A percentile compares a stretch with the other conserved stretches of the same genome.
Conservation (phyloP, 1,284 basidiomycete species). For the Trichosporon inkin region DNA sequence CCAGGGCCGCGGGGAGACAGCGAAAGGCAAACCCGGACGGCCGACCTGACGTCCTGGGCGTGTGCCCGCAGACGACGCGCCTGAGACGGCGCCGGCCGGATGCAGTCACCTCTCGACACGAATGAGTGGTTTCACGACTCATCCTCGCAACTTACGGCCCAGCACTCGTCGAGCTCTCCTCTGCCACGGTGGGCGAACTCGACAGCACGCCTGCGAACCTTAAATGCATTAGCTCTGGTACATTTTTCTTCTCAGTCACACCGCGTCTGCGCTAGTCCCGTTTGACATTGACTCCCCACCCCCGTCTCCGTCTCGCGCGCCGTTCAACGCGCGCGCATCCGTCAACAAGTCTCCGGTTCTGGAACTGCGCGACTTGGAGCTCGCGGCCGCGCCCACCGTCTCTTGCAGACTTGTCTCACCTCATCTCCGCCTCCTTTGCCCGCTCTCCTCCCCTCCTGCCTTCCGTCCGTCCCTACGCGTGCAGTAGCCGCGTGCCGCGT, state of each 20-base stretch:
- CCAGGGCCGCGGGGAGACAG: not conserved
- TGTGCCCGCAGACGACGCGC: no score
- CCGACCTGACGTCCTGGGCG: conserved; percentile 1
- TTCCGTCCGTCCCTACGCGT: no score
- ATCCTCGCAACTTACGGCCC: no score
- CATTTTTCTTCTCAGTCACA: conserved; percentile 8
- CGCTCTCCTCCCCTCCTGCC: no score
- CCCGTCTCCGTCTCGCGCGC: not conserved
- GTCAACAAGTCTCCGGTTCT: not conserved
- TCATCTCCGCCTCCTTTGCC: not conserved
- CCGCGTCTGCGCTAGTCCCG: conserved; percentile 3
- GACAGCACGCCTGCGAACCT: not conserved
- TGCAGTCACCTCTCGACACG: no score
- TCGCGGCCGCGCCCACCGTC: no score
- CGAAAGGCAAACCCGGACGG: not conserved
- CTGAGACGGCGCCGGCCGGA: no score
- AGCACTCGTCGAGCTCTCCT: not conserved
- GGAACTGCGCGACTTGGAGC: no score
- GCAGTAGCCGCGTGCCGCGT: not conserved
- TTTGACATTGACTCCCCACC: not conserved
- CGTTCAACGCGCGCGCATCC: not conserved
- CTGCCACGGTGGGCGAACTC: not conserved
- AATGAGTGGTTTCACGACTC: no score
- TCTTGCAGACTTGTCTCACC: not conserved
- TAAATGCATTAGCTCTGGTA: conserved; percentile 9